Base-by-base conservation (phyloP, 2,329 filamentous ascomycete species). In the Colletotrichum sp. region DNA sequence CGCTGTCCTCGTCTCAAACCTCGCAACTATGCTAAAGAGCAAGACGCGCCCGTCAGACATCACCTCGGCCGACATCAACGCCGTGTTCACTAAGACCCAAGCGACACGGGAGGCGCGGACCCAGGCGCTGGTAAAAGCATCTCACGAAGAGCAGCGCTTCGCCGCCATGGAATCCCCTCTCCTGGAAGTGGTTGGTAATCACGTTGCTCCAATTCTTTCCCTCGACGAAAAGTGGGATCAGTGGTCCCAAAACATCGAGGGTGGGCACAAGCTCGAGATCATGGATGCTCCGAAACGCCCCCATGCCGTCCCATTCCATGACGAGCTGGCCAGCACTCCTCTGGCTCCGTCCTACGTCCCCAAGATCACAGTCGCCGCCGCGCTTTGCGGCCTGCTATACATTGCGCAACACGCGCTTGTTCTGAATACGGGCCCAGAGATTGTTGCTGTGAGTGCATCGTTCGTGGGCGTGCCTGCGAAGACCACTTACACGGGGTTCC, bases 1-100 rank as follows among this genome's bases (percentile, higher is more conserved):
- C 4, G 78, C 78, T 11, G 79, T 79, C 55, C 77, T 82, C 16
- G 22, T 81, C 13, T 80, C 80, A 36, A 78, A 79, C 22, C 71
- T 81, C 1, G 15, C 78, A 5, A 52, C 68, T 6, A 30, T 32
- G 25, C 70, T 74, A 9, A 55, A 76, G 12, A 61, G 72, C 2
- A 27, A 63, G 25, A 22, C 44, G 44, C 44, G 44, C 44, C 76
- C 72, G 11, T 19, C 39, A 7, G 74, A 66, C 44, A 57, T 81
- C 6, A 71, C 22, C 8, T 75, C 69, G 5, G 70, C 65, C 12
- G 79, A 81, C 6, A 60, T 80, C 19, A 27, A 76, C 5, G 36
- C 59, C 7, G 70, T 78, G 9, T 79, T 79, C 28, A 0, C 64
- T 7, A 63, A 81, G 59, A 79, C 77, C 16, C 80, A 82, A 28